These are phyloP conservation scores for Scenedesmus sp. DNA, from an alignment of 163 green algal genomes.

Conservation along the genomic window DNA sequence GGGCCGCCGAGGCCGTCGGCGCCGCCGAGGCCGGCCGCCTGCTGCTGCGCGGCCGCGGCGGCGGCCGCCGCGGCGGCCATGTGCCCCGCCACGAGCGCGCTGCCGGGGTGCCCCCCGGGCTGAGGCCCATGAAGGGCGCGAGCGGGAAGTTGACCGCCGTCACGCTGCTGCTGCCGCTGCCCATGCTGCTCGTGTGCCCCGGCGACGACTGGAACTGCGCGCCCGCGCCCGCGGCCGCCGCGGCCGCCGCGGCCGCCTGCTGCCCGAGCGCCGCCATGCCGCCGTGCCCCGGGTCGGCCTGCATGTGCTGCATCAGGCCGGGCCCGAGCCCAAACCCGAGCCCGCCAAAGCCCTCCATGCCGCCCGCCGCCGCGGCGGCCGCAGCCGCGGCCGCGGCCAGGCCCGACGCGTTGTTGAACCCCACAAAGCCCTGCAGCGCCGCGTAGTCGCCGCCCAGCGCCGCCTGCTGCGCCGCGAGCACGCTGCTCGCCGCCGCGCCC, in stretches of 20 bases:
- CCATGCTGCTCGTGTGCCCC: slow-evolving; percentile 29
- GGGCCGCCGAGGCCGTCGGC: background rate
- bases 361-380: slow-evolving; percentile 25
- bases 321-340: slow-evolving; percentile 10
- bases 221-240: background rate
- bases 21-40: background rate
- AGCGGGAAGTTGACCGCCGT: slow-evolving; percentile 33
- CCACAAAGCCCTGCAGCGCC: slow-evolving; percentile 19
- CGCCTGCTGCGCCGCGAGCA: slow-evolving; percentile 23
- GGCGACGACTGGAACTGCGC: slow-evolving; percentile 24
- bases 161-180: slow-evolving; percentile 32
- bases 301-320: background rate
- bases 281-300: background rate
- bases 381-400: slow-evolving; percentile 37
- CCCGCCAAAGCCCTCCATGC: background rate
- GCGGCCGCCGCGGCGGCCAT: slow-evolving; percentile 8
- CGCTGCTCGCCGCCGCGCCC: background rate
- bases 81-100: slow-evolving; percentile 13
- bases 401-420: slow-evolving; percentile 15
- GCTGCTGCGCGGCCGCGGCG: background rate
- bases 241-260: slow-evolving; percentile 25
- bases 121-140: slow-evolving; percentile 30
- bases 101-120: background rate
- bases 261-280: background rate
- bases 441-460: slow-evolving; percentile 8